These are phyloP conservation scores for Pichia occidentalis DNA, from an alignment of 805 yeast species.

Conservation along the genomic window DNA sequence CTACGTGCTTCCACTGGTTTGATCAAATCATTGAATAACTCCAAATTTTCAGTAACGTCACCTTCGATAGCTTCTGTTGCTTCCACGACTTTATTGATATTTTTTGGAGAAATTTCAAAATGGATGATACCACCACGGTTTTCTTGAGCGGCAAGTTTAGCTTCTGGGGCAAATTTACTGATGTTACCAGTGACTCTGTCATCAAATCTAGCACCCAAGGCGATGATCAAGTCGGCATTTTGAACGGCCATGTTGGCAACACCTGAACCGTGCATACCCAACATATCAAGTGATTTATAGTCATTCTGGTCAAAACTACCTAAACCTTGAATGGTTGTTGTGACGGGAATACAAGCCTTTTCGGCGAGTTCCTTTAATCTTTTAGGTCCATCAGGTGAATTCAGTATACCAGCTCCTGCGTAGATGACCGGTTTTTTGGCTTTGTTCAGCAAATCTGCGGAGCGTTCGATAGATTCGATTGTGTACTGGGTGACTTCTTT, in stretches of 20 bases:
- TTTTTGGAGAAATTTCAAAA: slow-evolving; percentile 93
- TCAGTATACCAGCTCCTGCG: slow-evolving; percentile 87
- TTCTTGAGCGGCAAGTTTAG: slow-evolving; percentile 81
- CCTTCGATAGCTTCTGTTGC: slow-evolving; percentile 97
- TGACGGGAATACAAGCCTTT: slow-evolving; percentile 89
- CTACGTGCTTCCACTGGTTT: slow-evolving; percentile 58
- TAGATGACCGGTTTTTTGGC: slow-evolving; percentile 87
- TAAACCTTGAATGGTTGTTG: slow-evolving; percentile 89
- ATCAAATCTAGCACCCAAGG: slow-evolving; percentile 95
- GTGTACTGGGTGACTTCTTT: slow-evolving; percentile 70
- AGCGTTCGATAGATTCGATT: slow-evolving; percentile 61
- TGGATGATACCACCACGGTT: slow-evolving; percentile 94
- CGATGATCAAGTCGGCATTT: slow-evolving; percentile 85
- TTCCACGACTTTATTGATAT: slow-evolving; percentile 94
- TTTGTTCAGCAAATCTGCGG: slow-evolving; percentile 70
- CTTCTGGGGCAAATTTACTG: slow-evolving; percentile 87
- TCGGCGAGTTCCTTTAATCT: slow-evolving; percentile 79
- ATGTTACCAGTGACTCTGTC: slow-evolving; percentile 94
- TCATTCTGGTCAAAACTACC: slow-evolving; percentile 94
- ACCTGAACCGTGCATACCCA: slow-evolving; percentile 97
- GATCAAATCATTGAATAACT: slow-evolving; percentile 64
- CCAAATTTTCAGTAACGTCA: slow-evolving; percentile 78
- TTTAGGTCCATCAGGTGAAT: slow-evolving; percentile 72
- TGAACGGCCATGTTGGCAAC: slow-evolving; percentile 94
- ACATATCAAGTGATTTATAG: slow-evolving; percentile 86